Evolutionary conservation across 805 yeast genomes (phyloP).

Genomic region (Barnettozyma vustinii): DNA sequence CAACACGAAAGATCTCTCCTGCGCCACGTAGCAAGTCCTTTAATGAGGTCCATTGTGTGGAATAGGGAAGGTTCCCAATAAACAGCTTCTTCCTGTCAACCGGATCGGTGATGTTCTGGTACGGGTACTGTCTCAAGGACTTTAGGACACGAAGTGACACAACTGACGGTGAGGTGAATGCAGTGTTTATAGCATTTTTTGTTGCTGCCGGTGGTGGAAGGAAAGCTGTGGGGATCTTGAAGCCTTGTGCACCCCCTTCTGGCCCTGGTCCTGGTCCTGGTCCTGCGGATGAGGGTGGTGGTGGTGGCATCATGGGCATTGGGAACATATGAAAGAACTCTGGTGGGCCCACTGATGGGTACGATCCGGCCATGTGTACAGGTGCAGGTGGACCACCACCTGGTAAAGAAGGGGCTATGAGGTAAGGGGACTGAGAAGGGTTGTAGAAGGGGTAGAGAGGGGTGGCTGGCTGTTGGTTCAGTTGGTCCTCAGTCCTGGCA

Average conservation of each 20-base stretch:
- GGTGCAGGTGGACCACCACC: background rate
- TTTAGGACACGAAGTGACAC: constrained; percentile 16
- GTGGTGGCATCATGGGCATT: background rate
- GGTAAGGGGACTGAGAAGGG: background rate
- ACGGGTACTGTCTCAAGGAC: constrained; percentile 21
- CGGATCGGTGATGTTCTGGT: constrained; percentile 20
- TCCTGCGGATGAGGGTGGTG: background rate
- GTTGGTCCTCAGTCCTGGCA: constrained; percentile 9
- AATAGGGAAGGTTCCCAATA: constrained; percentile 52
- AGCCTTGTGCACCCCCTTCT: background rate
- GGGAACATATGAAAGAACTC: background rate
- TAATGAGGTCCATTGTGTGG: constrained; percentile 34
- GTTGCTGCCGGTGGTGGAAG: background rate
- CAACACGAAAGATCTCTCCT: constrained; percentile 26
- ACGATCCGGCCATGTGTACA: background rate
- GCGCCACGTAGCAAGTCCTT: constrained; percentile 32
- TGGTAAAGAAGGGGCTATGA: background rate
- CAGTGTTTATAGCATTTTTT: constrained; percentile 11
- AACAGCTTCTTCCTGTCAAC: constrained; percentile 39
- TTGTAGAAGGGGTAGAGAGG: background rate
- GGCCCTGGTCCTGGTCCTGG: background rate
- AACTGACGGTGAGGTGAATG: background rate
- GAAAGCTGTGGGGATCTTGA: constrained; percentile 1
- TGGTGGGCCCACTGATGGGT: background rate
- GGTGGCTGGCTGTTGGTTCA: background rate